These are phyloP conservation scores for Apiotrichum siamense DNA, from an alignment of 1,284 basidiomycete species.

Conservation along the genomic window DNA sequence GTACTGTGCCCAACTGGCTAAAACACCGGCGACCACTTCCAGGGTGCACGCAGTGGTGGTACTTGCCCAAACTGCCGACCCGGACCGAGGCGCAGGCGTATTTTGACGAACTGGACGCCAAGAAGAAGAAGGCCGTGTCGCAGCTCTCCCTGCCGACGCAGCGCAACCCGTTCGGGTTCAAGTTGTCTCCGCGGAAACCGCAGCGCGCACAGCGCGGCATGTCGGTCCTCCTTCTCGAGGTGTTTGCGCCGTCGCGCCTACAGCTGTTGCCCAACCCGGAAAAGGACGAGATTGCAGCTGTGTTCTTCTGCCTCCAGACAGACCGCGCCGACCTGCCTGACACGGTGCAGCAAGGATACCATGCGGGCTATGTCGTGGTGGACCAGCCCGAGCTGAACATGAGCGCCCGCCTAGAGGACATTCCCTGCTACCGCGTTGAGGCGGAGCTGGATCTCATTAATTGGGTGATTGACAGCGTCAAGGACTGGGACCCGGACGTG, in stretches of 20 bases:
- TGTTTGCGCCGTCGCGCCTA: constrained; percentile 57
- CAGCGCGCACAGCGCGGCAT: constrained; percentile 66
- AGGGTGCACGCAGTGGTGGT: no score
- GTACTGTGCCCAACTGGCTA: no score
- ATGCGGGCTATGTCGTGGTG: constrained; percentile 61
- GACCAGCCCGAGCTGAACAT: constrained; percentile 27
- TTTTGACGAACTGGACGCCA: constrained; percentile 51
- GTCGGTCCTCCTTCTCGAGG: constrained; percentile 73
- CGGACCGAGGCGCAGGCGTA: constrained; percentile 39
- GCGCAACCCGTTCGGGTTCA: constrained; percentile 61
- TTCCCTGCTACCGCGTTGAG: constrained; percentile 56
- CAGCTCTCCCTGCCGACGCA: constrained; percentile 77
- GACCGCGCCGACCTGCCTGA: constrained; percentile 51
- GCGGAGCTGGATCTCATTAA: constrained; percentile 81
- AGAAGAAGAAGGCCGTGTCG: background rate
- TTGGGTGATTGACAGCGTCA: constrained; percentile 65
- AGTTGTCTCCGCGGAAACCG: constrained; percentile 53
- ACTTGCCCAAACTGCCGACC: constrained; percentile 60
- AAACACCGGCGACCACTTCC: no score
- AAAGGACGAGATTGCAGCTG: constrained; percentile 62
- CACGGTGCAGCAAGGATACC: constrained; percentile 45
- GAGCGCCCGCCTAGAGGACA: constrained; percentile 39
- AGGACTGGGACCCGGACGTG: constrained; percentile 82
- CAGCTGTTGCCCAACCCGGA: constrained; percentile 65
- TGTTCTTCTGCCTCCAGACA: constrained; percentile 65